Base-by-base conservation (phyloP, 495 filamentous ascomycete genomes). In the Hyphodiscus hymeniophilus region DNA sequence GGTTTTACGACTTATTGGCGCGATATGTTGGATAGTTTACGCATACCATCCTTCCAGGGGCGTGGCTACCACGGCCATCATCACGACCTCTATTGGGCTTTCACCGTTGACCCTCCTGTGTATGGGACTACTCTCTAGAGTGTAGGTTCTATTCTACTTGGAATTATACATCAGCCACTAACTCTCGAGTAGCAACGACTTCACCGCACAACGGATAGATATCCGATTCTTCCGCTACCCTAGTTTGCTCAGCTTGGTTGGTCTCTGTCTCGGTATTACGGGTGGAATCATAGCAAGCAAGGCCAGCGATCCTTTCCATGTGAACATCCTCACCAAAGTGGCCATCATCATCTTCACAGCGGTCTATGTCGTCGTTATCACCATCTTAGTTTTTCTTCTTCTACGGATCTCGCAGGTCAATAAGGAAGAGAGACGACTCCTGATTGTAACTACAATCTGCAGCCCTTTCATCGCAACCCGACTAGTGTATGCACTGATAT, bases 401-500 rank as follows among this genome's bases (percentile, higher is more conserved):
- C 13, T 18, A 36, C 34, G 34, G 17, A 6, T 36, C 34, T 21
- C 21, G 22, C 13, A 42, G 4, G 35, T 23, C 20, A 12, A 18
- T 4, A 4, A 3, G 7, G 39, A 17, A 35, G 67, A 67, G 52
- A 51, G 60, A 28, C 52, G 63, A 11, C 47, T 62, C 7, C n/a
- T 66, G 11, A 22, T 62, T 13, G 67, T 63, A 1, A 60, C 66
- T n/a, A 50, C 50, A 1, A 30, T 64, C n/a, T 58, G 54, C 2
- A 38, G 51, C 3, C 63, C 63, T 1, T 62, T 71, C 38, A 49
- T 71, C 18, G 38, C 64, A 6, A 50, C 68, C 24, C 62, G 67
- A 6, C 21, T 67, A 0, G 45, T 67, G 23, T 71, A 71, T 43
- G 44, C 52, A 11, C 8, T 56, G 0, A 40, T 68, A 10, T 26